Evolutionary conservation across 495 filamentous ascomycete genomes (phyloP), one percentile per base, ranked within the genome.

Genomic region (Annulohypoxylon moriforme): DNA sequence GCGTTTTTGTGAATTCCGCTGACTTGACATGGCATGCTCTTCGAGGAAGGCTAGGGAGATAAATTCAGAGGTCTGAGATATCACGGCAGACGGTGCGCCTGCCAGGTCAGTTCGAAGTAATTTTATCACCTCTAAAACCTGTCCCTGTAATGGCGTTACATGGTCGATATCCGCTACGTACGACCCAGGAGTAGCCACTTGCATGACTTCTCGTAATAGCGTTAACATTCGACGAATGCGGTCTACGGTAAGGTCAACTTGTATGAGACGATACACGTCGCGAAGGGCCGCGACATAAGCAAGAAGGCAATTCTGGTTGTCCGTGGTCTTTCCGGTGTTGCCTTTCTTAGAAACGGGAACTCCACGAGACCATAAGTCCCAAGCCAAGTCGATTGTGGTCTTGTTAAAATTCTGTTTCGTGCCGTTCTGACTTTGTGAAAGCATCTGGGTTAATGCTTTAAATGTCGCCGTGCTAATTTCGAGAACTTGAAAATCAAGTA

Each of bases 91-190:
- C 20, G 94, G 89, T 0, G 90, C 89, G 1, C 87, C 89, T 4
- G 84, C 79, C 22, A 90, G 81, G 57, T 95, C 92, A 1, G 87
- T 87, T 29, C 91, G 89, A 14, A 97, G 85, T 42, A 87, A 85
- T 71, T 89, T 90, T 40, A 96, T 81, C 40, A 87, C 89, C 22
- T 93, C 89, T 13, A 96, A 79, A 14, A 95, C 89, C 69, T 90
- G 84, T 10, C 79, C 86, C 75, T 99, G 96, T 7, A 99, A 78
- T 8, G 88, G 85, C 1, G 94, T 97, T 65, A 92, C 85, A 62
- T 89, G 89, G 57, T 97, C 94, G n/a, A 94, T 83, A 80, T 98
- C 96, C 34, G 88, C 89, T 34, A 92, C 90, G 74, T 97, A 97
- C 14, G 87, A 81, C 1, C 90, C 87, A n/a, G 87, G 87, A 24